These are phyloP conservation scores for Ormosia semicastrata DNA, from an alignment of 306 rosid genomes.

Conservation along the genomic window DNA sequence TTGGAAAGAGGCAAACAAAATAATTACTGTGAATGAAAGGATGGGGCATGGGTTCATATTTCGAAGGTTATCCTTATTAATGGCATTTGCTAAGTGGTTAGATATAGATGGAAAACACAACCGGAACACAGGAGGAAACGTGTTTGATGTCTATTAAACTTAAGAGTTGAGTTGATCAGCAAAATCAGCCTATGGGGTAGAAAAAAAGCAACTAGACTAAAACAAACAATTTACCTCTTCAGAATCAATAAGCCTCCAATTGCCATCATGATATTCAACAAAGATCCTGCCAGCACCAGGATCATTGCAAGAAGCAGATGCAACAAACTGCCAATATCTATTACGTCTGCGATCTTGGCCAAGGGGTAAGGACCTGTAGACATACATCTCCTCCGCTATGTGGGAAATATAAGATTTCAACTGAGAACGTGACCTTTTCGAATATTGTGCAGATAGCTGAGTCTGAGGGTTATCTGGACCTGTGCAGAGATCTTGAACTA, in stretches of 20 bases:
- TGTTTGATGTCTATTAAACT: not conserved
- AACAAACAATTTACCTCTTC: conserved; percentile 63
- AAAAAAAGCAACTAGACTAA: not conserved
- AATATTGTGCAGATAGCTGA: conserved; percentile 61
- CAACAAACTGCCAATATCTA: conserved; percentile 95
- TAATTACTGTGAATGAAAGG: not conserved
- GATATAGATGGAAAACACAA: not conserved
- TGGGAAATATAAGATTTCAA: conserved; percentile 83
- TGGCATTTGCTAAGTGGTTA: not conserved
- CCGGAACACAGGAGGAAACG: not conserved
- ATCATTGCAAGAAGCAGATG: conserved; percentile 87
- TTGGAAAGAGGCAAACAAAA: not conserved
- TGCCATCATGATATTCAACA: conserved; percentile 76
- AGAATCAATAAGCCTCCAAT: conserved; percentile 93
- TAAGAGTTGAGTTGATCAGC: not conserved
- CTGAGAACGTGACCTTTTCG: conserved; percentile 90
- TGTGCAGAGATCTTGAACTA: conserved; percentile 53
- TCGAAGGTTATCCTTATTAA: not conserved
- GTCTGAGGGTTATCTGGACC: conserved; percentile 62
- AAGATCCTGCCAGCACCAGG: conserved; percentile 98
- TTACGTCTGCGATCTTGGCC: conserved; percentile 96
- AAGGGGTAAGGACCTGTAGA: conserved; percentile 92
- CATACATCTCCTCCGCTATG: conserved; percentile 88
- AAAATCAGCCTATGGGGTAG: not conserved
- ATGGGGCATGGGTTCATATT: not conserved